Evolutionary conservation across 768 basidiomycete species (phyloP).

Genomic region (Calocera viscosa): DNA sequence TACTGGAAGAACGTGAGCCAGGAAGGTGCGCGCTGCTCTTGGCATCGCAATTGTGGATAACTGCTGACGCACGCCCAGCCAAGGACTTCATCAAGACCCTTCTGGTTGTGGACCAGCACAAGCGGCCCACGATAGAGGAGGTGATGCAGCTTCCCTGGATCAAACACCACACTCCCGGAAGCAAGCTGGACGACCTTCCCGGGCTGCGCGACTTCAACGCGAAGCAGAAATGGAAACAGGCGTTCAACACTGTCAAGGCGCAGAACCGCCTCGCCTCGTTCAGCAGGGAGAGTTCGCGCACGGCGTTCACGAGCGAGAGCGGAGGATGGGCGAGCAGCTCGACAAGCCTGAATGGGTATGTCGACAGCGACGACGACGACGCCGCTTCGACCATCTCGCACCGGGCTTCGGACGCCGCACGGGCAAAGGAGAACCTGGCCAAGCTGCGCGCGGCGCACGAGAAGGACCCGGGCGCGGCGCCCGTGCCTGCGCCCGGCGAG

Average conservation of each 20-base stretch:
- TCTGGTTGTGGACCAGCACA: slow-evolving; percentile 54
- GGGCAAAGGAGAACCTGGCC: background rate
- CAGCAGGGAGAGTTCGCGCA: background rate
- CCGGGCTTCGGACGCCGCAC: background rate
- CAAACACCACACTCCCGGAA: slow-evolving; percentile 48
- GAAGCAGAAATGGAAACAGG: slow-evolving; percentile 56
- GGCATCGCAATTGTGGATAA: background rate
- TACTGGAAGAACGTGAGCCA: slow-evolving; percentile 87
- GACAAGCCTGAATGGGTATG: background rate
- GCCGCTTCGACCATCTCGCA: background rate
- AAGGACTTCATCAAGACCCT: slow-evolving; percentile 70
- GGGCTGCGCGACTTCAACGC: slow-evolving; percentile 75
- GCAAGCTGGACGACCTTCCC: slow-evolving; percentile 57
- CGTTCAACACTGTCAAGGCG: slow-evolving; percentile 44
- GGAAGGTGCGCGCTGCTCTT: slow-evolving; percentile 48
- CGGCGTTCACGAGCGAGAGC: background rate
- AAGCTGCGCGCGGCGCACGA: background rate
- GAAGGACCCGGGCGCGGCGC: background rate
- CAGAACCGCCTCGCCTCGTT: slow-evolving; percentile 21
- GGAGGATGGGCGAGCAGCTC: background rate
- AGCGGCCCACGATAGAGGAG: slow-evolving; percentile 60
- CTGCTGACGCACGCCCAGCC: slow-evolving; percentile 34
- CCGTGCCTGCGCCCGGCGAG: background rate
- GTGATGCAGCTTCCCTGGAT: slow-evolving; percentile 67
- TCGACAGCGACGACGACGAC: slow-evolving; percentile 9